Evolutionary conservation across 2,329 filamentous ascomycete species (phyloP), one percentile per base, ranked within the genome.

Genomic region (Penicillium sp.): DNA sequence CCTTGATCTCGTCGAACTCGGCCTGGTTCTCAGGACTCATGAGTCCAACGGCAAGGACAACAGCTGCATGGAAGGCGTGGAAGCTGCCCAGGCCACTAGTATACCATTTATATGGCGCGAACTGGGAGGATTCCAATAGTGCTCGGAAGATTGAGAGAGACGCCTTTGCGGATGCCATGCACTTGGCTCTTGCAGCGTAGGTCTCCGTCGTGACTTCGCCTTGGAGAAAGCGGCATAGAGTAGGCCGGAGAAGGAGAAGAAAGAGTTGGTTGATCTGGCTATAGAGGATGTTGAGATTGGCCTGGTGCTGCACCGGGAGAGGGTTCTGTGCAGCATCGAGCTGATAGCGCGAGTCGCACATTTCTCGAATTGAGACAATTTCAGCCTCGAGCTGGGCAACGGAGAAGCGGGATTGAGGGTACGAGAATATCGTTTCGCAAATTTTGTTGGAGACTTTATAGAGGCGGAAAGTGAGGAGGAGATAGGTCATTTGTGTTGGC

Each of bases 401-500:
- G 4, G 57, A 58, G 21, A 55, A 53, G 15, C 51, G 57, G 8
- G 65, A 65, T 7, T 61, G 62, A 0, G 59, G 56, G 36, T 60
- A 60, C 47, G 52, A 63, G 47, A 73, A 72, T 15, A 73, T 69
- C 5, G 58, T 53, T 26, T 70, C 61, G 51, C 70, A 72, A 28
- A 74, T 68, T 43, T 66, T 67, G n/a, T 65, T 63, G 9, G 70
- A 67, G 41, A 74, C 60, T 34, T 66, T 64, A 55, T 73, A 67
- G 2, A 74, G 63, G 15, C 68, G 69, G 51, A 67, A 69, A 45
- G 70, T 70, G 21, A 73, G 57, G 6, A 74, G 68, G 5, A 75
- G 66, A 52, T 73, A 74, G 16, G 72, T 71, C 71, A 74, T 74
- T 59, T 75, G 71, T 2, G 71, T 74, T 34, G 72, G 71, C 5